Conservation (phyloP, 1,284 basidiomycete species). For the Trametes polyzona region DNA sequence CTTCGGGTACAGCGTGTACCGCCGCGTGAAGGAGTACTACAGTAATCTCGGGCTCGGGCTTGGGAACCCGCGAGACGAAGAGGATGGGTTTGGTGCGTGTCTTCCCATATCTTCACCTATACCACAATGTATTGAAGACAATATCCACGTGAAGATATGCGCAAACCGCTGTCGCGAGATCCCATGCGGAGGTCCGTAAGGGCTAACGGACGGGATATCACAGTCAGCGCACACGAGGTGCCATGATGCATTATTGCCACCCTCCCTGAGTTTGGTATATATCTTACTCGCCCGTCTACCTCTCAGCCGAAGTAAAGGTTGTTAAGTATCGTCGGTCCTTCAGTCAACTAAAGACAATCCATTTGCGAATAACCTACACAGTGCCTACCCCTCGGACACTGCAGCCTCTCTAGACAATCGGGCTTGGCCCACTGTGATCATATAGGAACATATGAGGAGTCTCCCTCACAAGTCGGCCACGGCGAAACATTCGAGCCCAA, state of each 20-base stretch:
- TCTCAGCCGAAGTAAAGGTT: too few species aligned
- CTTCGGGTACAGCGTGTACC: conserved; percentile 86
- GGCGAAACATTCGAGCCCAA: too few species aligned
- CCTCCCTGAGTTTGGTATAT: background rate
- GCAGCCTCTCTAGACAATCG: too few species aligned
- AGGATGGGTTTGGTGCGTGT: conserved; percentile 87
- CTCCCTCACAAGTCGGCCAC: too few species aligned
- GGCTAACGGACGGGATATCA: conserved; percentile 71
- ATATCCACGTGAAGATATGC: conserved; percentile 71
- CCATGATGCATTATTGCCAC: conserved; percentile 42
- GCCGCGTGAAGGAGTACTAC: conserved; percentile 87
- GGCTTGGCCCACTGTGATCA: too few species aligned
- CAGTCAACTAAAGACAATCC: too few species aligned
- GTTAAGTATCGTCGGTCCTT: too few species aligned
- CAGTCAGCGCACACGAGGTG: conserved; percentile 73
- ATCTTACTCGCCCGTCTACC: conserved; percentile 11
- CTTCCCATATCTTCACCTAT: background rate
- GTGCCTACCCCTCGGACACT: too few species aligned
- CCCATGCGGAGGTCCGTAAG: conserved; percentile 64
- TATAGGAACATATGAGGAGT: too few species aligned
- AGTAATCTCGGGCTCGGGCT: conserved; percentile 71
- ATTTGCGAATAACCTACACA: too few species aligned
- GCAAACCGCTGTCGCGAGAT: conserved; percentile 79
- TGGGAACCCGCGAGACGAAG: conserved; percentile 77
- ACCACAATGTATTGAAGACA: background rate